phyloP scores from a whole-genome alignment of 1,139 yeast species.

The Yamadazyma spencermartinsiae region DNA sequence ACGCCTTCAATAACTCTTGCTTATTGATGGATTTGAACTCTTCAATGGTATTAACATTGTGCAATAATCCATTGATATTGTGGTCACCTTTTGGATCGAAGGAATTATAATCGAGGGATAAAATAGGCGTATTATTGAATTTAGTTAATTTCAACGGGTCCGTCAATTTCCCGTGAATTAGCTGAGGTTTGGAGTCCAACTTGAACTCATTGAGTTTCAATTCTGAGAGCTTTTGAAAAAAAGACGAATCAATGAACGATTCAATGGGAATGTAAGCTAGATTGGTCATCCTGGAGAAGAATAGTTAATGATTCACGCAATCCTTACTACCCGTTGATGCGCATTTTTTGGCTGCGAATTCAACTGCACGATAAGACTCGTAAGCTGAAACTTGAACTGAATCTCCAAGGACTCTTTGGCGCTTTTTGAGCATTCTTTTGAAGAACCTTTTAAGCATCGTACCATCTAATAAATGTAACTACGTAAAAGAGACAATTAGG shows the following conservation, averaged over 20 bases:
- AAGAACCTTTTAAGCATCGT: too few relatives aligned
- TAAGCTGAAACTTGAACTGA: neutral
- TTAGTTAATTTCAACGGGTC: conserved; percentile 33
- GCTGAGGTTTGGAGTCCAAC: conserved; percentile 50
- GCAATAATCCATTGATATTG: conserved; percentile 37
- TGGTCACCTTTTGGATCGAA: conserved; percentile 26
- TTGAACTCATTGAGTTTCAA: conserved; percentile 67
- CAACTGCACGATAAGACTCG: too few relatives aligned
- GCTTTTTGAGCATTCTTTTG: too few relatives aligned
- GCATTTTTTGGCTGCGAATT: conserved; percentile 1
- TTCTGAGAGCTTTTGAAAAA: conserved; percentile 71
- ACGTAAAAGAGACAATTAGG: too few relatives aligned
- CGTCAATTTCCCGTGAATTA: conserved; percentile 39
- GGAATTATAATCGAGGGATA: conserved; percentile 41
- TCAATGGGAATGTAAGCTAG: conserved; percentile 56
- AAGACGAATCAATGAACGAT: conserved; percentile 82
- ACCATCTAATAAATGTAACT: too few relatives aligned
- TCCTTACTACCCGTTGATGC: neutral
- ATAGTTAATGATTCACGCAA: neutral
- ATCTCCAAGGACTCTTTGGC: neutral
- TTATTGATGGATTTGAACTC: conserved; percentile 75
- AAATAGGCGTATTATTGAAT: conserved; percentile 43
- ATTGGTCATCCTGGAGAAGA: neutral
- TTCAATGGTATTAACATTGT: conserved; percentile 80
- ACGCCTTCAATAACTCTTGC: conserved; percentile 45